Conservation (phyloP, 169 alveolate species). For the Perkinsus olseni region DNA sequence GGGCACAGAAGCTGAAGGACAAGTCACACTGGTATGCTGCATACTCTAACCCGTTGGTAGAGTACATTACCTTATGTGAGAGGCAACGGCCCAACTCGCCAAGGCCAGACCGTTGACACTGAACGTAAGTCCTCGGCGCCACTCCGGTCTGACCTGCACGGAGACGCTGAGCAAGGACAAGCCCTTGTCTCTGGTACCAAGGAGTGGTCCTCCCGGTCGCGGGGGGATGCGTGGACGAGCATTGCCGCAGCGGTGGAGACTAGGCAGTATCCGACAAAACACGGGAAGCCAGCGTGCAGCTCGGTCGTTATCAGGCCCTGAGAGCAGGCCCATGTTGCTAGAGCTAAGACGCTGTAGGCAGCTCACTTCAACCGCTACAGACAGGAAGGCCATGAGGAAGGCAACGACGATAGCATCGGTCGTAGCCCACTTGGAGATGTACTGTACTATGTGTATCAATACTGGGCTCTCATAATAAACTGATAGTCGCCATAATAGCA, state of each 20-base stretch:
- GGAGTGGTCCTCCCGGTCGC: neutral
- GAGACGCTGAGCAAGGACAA: neutral
- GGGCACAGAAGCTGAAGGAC: neutral
- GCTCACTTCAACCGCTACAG: neutral
- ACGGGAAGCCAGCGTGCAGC: neutral
- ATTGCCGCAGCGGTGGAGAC: neutral
- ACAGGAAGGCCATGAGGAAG: neutral
- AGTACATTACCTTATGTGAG: neutral
- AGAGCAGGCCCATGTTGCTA: neutral
- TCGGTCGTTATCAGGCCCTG: neutral
- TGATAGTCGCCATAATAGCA: neutral
- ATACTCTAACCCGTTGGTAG: no score
- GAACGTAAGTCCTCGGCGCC: neutral
- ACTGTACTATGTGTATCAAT: neutral
- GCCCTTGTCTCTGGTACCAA: no score
- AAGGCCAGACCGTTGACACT: neutral
- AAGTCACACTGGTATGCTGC: no score
- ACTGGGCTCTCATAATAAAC: neutral
- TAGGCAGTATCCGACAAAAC: neutral
- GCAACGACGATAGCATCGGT: neutral
- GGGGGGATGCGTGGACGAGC: neutral
- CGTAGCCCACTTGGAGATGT: neutral
- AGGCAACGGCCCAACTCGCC: neutral
- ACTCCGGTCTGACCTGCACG: neutral
- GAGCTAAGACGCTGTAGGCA: neutral